phyloP scores from a whole-genome alignment of 306 rosid genomes.

The Aeschynomene evenia region DNA sequence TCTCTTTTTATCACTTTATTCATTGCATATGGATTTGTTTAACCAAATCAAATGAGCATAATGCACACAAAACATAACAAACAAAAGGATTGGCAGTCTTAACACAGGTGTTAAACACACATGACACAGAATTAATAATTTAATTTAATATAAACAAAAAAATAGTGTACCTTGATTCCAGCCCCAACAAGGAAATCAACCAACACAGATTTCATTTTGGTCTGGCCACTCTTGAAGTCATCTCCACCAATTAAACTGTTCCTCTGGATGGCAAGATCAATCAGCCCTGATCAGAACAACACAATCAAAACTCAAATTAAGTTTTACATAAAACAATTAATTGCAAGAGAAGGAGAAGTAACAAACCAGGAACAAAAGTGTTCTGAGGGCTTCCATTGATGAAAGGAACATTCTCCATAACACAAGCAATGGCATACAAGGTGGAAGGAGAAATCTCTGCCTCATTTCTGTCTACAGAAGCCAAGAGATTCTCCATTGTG shows the following conservation, averaged over 20 bases:
- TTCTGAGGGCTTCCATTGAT: conserved; percentile 99
- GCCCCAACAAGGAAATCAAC: conserved; percentile 99
- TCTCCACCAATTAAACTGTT: conserved; percentile 95
- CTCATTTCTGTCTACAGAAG: conserved; percentile 80
- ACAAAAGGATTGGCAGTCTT: background rate
- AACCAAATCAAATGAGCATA: background rate
- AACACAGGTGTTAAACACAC: background rate
- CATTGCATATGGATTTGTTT: too few relatives aligned
- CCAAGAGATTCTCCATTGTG: conserved; percentile 72
- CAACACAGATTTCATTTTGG: conserved; percentile 96
- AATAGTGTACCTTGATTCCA: conserved; percentile 77
- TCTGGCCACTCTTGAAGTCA: conserved; percentile 98
- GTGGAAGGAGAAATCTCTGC: conserved; percentile 98
- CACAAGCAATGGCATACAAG: conserved; percentile 82
- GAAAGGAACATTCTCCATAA: conserved; percentile 79
- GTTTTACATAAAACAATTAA: background rate
- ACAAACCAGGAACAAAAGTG: conserved; percentile 91
- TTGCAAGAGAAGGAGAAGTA: background rate
- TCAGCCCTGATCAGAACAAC: conserved; percentile 51
- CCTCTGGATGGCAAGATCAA: conserved; percentile 78
- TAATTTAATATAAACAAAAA: too few relatives aligned
- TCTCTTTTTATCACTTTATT: too few relatives aligned
- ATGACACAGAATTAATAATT: conserved; percentile 9
- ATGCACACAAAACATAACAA: background rate
- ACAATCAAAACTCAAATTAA: background rate